Evolutionary conservation across 2,329 filamentous ascomycete genomes (phyloP).

Genomic region (Whalleya microplaca): DNA sequence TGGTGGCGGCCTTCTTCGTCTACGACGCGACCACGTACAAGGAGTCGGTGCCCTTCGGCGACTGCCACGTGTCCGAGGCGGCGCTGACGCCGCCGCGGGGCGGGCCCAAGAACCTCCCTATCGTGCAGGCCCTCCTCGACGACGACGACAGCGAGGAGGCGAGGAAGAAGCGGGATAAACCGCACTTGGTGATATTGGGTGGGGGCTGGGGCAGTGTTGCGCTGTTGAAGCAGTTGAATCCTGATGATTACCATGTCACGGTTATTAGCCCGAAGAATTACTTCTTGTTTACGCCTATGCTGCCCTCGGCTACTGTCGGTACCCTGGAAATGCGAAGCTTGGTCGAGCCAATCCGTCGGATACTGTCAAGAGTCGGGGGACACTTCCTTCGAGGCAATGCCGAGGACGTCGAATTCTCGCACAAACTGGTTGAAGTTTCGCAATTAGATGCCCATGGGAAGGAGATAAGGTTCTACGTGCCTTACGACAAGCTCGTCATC

Average conservation of each 20-base stretch:
- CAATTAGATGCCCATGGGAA: constrained; percentile 72
- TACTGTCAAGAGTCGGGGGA: constrained; percentile 76
- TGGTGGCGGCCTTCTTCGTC: constrained; percentile 83
- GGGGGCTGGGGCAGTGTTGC: constrained; percentile 96
- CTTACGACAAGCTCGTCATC: constrained; percentile 95
- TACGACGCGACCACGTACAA: constrained; percentile 94
- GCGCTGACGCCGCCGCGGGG: constrained; percentile 81
- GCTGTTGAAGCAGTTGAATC: constrained; percentile 84
- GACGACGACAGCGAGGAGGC: constrained; percentile 80
- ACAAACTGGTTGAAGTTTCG: constrained; percentile 86
- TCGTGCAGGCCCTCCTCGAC: constrained; percentile 84
- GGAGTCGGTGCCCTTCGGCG: constrained; percentile 65
- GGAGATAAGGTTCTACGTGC: constrained; percentile 85
- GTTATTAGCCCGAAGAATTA: constrained; percentile 95
- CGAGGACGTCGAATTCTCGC: constrained; percentile 87
- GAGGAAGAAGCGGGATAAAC: constrained; percentile 79
- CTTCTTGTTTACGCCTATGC: constrained; percentile 97
- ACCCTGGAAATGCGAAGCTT: constrained; percentile 89
- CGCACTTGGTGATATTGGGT: constrained; percentile 87
- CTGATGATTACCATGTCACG: constrained; percentile 93
- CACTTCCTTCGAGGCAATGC: constrained; percentile 90
- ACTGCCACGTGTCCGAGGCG: constrained; percentile 82
- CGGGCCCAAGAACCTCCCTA: constrained; percentile 93
- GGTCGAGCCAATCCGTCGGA: constrained; percentile 88
- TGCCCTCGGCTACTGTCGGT: constrained; percentile 94